Conservation (phyloP, 108 stramenopile species). For the Fragilariopsis cylindrus region DNA sequence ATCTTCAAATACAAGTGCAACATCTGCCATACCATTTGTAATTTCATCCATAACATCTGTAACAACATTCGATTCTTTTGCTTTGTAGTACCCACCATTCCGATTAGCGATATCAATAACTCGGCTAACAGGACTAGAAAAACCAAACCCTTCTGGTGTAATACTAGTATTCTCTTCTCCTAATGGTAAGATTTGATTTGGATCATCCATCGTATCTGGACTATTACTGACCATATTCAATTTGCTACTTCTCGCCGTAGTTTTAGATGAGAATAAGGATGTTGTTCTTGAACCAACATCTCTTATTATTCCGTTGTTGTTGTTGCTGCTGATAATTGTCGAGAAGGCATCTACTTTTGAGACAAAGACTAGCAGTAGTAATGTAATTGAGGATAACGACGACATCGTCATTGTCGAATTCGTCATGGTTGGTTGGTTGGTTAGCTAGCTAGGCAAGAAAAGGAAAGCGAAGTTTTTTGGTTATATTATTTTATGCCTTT, state of each 20-base stretch:
- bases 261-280: neutral
- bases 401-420: no score
- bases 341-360: neutral
- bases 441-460: no score
- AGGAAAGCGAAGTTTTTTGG: no score
- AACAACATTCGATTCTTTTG: conserved; percentile 57
- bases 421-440: no score
- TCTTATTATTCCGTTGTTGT: no score
- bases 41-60: conserved; percentile 82
- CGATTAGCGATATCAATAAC: conserved; percentile 51
- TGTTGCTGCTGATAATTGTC: neutral
- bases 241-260: conserved; percentile 13
- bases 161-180: conserved; percentile 24
- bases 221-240: conserved; percentile 27
- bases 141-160: conserved; percentile 84
- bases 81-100: conserved; percentile 57
- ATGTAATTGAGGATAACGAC: no score
- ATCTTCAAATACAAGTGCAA: conserved; percentile 74
- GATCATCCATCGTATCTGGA: neutral
- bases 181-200: conserved; percentile 25
- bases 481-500: no score
- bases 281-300: neutral
- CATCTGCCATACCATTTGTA: conserved; percentile 47
- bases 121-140: conserved; percentile 59
- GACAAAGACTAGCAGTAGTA: conserved; percentile 1